Evolutionary conservation across 2,329 filamentous ascomycete species (phyloP).

Genomic region (Magnaporthiopsis rhizophila): DNA sequence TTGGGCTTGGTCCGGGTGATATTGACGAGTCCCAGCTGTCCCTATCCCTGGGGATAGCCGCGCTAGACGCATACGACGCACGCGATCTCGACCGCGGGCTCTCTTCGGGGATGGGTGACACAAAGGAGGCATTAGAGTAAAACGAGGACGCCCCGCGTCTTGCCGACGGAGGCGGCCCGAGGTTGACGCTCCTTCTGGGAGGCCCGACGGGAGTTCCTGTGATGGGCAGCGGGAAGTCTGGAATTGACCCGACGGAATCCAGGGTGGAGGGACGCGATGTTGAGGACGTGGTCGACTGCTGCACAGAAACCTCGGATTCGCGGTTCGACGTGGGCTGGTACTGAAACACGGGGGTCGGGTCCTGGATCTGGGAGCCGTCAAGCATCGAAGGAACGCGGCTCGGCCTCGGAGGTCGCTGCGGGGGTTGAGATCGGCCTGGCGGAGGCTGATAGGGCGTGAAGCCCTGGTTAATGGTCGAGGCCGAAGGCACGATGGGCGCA

Average conservation of each 20-base stretch:
- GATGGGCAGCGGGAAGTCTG: conserved; percentile 46
- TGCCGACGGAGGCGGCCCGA: conserved; percentile 54
- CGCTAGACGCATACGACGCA: conserved; percentile 63
- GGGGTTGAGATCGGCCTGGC: conserved; percentile 40
- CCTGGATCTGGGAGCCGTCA: conserved; percentile 47
- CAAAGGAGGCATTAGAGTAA: conserved; percentile 57
- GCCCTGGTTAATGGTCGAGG: conserved; percentile 24
- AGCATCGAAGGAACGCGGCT: conserved; percentile 52
- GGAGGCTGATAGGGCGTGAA: conserved; percentile 39
- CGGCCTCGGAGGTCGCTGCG: conserved; percentile 51
- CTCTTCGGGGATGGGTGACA: conserved; percentile 72
- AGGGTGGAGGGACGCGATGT: conserved; percentile 45
- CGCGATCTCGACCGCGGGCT: conserved; percentile 48
- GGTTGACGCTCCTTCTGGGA: conserved; percentile 39
- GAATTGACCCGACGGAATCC: conserved; percentile 48
- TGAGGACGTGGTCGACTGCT: conserved; percentile 37
- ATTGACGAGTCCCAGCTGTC: conserved; percentile 46
- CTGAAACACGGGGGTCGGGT: conserved; percentile 46
- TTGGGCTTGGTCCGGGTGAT: conserved; percentile 35
- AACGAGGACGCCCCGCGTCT: conserved; percentile 55
- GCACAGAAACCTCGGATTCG: conserved; percentile 32
- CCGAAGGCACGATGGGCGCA: conserved; percentile 23
- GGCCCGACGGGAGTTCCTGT: conserved; percentile 19
- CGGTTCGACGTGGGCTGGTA: conserved; percentile 30
- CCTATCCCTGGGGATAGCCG: conserved; percentile 52